Evolutionary conservation across 2,329 filamentous ascomycete species (phyloP), one percentile per base, ranked within the genome.

Genomic region (Beauveria pseudobassiana): DNA sequence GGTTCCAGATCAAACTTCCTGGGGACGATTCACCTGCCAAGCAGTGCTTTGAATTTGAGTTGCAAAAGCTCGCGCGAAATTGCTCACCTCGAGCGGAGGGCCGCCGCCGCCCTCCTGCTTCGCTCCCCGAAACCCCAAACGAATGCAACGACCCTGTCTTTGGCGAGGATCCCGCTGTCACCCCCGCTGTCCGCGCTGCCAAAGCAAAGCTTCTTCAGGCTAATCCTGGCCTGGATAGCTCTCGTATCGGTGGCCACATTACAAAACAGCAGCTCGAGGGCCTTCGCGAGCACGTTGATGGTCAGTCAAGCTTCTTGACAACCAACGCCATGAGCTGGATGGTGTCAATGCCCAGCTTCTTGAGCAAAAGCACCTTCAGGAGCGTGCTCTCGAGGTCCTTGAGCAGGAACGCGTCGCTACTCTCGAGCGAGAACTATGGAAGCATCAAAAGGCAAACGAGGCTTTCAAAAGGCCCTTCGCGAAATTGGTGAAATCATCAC

Each of bases 401-500:
- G 92, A 96, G 75, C 86, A 89, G 66, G 87, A 92, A 74, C 92
- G 95, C 68, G 93, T 98, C 65, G 88, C 90, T 59, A 87, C 91
- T 42, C 82, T 98, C 46, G 93, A 98, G 77, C 86, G 93, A 63
- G 95, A 99, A 76, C 82, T 99, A 63, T 92, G 90, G 80, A 98
- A 98, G 77, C 93, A 97, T 72, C 93, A 96, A 73, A 95, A 97
- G 77, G 95, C 96, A 72, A 99, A 99, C 75, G 87, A 96, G 75
- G 96, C 95, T 68, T 99, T 98, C 93, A 98, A 73, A 98, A 98
- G 76, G 95, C 95, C 12, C 79, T 99, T 40, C 87, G 93, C 66
- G 95, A 99, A 75, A 98, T 99, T 67, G 95, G 95, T 68, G 95
- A 93, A 72, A 98, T 99, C 69, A 91, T 98, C 70, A 97, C 95